Base-by-base conservation (phyloP, 1,284 basidiomycete species). In the Cryptococcus sp. region DNA sequence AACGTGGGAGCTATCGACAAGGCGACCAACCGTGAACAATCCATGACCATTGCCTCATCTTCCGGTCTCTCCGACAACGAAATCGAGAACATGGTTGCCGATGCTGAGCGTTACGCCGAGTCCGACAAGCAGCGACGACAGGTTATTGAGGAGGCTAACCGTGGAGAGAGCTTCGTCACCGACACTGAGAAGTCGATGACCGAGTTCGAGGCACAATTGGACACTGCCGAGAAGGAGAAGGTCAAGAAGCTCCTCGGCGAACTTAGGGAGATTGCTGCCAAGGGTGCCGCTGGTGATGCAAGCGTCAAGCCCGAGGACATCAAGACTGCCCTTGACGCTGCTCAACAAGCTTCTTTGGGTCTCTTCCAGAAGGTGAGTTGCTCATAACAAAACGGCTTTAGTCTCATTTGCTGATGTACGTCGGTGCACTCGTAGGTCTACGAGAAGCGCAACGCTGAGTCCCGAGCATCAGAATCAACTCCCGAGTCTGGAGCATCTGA, bases 161-260 rank as follows among this genome's bases (percentile, higher is more conserved):
- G 91, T 81, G 95, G 92, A 50, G 93, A 97, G 80, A 94, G 90
- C 27, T 89, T 98, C 67, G 91, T 89, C 75, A 83, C 87, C 62
- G 95, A 99, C 80, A 99, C 95, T 3, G 93, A 96, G 84, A 98
- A 97, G 83, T 89, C 69, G 35, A 90, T 98, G 87, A 86, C 84
- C 77, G 96, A 99, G 83, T 98, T 98, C 85, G 93, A 94, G 84
- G 90, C 95, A 59, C 93, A 98, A 78, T 86, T 99, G 59, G 93
- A 97, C 70, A 85, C 86, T 19, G 82, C 87, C 5, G 93, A 95
- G 86, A 91, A 90, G 81, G 92, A 91, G 79, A 97, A 93, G 84
- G 93, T 97, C 67, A 82, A 87, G 60, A 88, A 88, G 79, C 88
- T 93, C 56, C 82, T 99, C 52, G 80, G 80, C 63, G 93, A 98